Evolutionary conservation across 805 yeast species (phyloP).

Genomic region (Nakazawaea holstii): DNA sequence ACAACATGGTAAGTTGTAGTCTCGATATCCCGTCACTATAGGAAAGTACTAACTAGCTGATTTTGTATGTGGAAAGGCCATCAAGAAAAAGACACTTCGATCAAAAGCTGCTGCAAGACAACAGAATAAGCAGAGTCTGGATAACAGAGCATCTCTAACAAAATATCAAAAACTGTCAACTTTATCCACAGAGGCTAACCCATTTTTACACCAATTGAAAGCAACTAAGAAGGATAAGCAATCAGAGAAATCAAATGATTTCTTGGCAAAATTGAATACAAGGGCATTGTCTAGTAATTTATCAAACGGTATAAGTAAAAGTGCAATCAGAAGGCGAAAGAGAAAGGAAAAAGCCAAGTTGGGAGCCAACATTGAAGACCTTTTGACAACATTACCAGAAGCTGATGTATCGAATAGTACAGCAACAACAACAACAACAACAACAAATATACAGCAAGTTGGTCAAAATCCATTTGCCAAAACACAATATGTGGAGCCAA

Average conservation of each 20-base stretch:
- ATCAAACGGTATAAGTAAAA: slow-evolving; percentile 52
- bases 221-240: slow-evolving; percentile 51
- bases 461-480: slow-evolving; percentile 10
- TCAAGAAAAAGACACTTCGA: slow-evolving; percentile 42
- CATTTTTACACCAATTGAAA: slow-evolving; percentile 49
- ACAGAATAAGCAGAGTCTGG: slow-evolving; percentile 20
- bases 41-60: no score
- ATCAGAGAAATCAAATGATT: slow-evolving; percentile 28
- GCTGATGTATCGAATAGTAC: slow-evolving; percentile 18
- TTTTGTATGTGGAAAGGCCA: slow-evolving; percentile 24
- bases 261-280: slow-evolving; percentile 32
- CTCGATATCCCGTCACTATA: no score
- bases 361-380: slow-evolving; percentile 62
- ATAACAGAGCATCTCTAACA: slow-evolving; percentile 24
- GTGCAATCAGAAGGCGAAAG: slow-evolving; percentile 59
- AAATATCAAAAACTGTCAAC: not conserved
- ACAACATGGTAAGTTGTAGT: no score
- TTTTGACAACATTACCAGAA: slow-evolving; percentile 44
- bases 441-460: no score
- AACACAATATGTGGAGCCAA: slow-evolving; percentile 11
- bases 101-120: slow-evolving; percentile 30
- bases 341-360: slow-evolving; percentile 57
- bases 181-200: slow-evolving; percentile 26
- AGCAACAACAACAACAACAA: no score
- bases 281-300: slow-evolving; percentile 26